Base-by-base conservation (phyloP, 2,329 filamentous ascomycete genomes). In the Paecilomyces sp. region DNA sequence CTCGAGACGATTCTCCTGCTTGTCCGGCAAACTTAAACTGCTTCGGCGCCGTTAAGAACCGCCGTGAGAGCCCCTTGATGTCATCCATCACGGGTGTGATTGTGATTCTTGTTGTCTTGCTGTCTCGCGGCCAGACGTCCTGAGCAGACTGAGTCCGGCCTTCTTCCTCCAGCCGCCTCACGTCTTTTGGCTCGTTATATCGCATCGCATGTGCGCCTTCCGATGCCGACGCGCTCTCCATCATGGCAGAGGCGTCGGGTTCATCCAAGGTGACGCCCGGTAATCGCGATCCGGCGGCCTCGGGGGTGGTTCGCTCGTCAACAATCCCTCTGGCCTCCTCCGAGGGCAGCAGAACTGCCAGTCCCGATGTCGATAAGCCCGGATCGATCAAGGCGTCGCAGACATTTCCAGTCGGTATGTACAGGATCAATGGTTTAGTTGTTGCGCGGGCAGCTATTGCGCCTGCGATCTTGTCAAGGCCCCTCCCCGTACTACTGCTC, bases 171-270 rank as follows among this genome's bases (percentile, higher is more conserved):
- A 30, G 47, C 25, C 47, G 50, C 30, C 36, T 52, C 9, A 22
- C 6, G 25, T 28, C 30, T 62, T 57, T 13, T 31, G 24, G 55
- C 36, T 34, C 18, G 6, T 28, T 47, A 18, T 54, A 33, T 41
- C 31, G 6, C 51, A 50, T 51, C 28, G 15, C 36, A 72, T 72
- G 70, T 62, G 62, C 67, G 51, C 41, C 55, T 51, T 60, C 61
- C 58, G 54, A 61, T 58, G 60, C 58, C 61, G 58, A 60, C 59
- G 22, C 51, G 22, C 28, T 53, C 30, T 60, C 55, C 62, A 65
- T 59, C 55, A 74, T 74, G 71, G 67, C 67, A 67, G 70, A 72
- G 70, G 70, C 63, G 67, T 68, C 63, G 63, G 66, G 61, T 59
- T 66, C 61, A 58, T 58, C 62, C 61, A 65, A 69, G 62, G 64